These are phyloP conservation scores for Gossypium laxum DNA, from an alignment of 441 rosid genomes.

Conservation along the genomic window DNA sequence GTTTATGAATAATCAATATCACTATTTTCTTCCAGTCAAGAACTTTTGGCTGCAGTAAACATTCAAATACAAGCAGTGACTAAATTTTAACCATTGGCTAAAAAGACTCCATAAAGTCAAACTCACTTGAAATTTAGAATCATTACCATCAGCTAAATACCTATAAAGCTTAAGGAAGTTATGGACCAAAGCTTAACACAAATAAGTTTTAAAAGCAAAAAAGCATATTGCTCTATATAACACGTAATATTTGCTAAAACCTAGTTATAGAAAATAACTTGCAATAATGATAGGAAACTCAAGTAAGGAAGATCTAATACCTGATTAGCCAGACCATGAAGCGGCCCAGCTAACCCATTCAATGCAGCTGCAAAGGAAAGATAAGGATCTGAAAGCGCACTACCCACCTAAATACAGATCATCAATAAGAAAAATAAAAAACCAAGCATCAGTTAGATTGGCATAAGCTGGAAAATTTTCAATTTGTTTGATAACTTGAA, in stretches of 20 bases:
- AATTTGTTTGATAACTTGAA: background rate
- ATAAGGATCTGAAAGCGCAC: conserved; percentile 96
- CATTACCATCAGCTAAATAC: background rate
- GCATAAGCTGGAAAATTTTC: background rate
- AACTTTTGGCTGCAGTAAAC: background rate
- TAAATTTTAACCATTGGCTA: background rate
- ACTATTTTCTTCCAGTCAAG: background rate
- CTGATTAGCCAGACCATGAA: conserved; percentile 98
- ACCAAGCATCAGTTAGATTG: conserved; percentile 1
- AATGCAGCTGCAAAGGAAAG: conserved; percentile 91
- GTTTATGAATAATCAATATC: background rate
- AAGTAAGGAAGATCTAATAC: conserved; percentile 27
- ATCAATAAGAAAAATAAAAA: background rate
- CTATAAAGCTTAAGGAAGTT: background rate
- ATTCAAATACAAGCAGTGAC: background rate
- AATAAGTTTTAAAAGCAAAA: conserved; percentile 3
- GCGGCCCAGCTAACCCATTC: conserved; percentile 98
- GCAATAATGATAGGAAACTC: background rate
- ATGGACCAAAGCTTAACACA: background rate
- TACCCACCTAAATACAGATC: conserved; percentile 53
- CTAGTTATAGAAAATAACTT: background rate
- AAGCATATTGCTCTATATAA: background rate
- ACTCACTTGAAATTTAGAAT: background rate
- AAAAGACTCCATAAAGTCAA: background rate
- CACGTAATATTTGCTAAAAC: background rate